Base-by-base conservation (phyloP, 257 asterid species). In the Plantago ovata region DNA sequence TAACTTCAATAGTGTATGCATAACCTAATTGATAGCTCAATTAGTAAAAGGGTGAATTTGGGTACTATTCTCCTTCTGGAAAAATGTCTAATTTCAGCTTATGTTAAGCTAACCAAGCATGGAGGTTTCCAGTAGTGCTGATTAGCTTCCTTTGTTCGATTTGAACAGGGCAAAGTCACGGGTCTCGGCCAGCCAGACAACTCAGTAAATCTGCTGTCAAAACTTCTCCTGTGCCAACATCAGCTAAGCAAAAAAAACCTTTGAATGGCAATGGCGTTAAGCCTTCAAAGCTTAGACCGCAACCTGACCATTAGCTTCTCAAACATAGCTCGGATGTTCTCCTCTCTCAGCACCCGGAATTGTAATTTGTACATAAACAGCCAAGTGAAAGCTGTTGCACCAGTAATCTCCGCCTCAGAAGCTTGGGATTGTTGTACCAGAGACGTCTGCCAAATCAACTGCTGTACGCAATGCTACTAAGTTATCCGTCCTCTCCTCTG, bases 111-210 rank as follows among this genome's bases (percentile, higher is more conserved):
- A 28, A 28, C 36, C 36, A 28, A 28, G 36, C 36, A 28, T 28
- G 36, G 36, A 28, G 36, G 4, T 28, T 28, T 28, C 6, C 6
- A 28, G 6, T 28, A 6, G 3, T 28, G 14, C 43, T 53, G 16
- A 43, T 18, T 42, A 9, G 54, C 67, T 58, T 49, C 21, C 16
- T 44, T 21, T 55, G 48, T 38, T 49, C 58, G 55, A 53, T 73
- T 46, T 64, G 23, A 53, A 44, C 87, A 87, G 94, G 98, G 60
- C 74, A 57, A 56, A 69, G 72, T 67, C 69, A 45, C 3, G 82
- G 73, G 54, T 68, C 73, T 70, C 92, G 73, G 67, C 68, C 74
- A 60, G 75, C 69, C 22, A 69, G 68, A 65, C 75, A 73, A 66
- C 71, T 78, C 54, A 64, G 64, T 59, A 74, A 50, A 78, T 62